Percentiles rank a stretch among this genome's conserved stretches.
Evolutionary conservation across 1,284 basidiomycete species (phyloP).

Genomic region (Pseudozyma flocculosa): DNA sequence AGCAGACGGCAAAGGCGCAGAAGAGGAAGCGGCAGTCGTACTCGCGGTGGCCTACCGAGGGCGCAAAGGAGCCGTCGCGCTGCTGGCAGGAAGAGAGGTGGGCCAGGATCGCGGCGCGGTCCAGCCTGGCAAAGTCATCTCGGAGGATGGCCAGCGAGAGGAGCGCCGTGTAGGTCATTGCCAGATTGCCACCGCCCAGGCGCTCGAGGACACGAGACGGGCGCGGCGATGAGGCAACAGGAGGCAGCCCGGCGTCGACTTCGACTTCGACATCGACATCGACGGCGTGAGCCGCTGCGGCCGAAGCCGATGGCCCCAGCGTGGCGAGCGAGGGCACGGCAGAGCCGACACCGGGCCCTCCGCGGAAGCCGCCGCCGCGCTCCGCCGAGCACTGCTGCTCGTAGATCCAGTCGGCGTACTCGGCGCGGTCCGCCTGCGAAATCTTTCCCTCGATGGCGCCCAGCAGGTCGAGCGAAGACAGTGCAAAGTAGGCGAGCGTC

Average conservation of each 20-base stretch:
- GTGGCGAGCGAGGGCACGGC: no score
- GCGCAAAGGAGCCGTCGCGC: constrained; percentile 31
- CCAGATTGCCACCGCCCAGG: constrained; percentile 22
- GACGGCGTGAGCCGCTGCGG: no score
- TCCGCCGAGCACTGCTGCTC: constrained; percentile 67
- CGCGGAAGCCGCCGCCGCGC: constrained; percentile 40
- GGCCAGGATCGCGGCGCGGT: constrained; percentile 16
- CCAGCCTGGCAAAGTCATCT: constrained; percentile 40
- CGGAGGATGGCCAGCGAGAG: constrained; percentile 42
- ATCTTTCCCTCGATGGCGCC: constrained; percentile 15
- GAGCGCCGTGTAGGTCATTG: constrained; percentile 53
- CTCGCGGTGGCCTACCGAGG: constrained; percentile 64
- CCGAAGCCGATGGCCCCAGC: not conserved
- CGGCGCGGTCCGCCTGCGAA: constrained; percentile 10
- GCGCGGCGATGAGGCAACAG: no score
- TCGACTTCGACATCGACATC: no score
- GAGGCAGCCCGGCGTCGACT: not conserved
- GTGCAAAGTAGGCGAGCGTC: constrained; percentile 53
- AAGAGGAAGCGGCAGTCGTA: constrained; percentile 77
- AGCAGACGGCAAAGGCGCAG: constrained; percentile 79
- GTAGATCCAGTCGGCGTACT: constrained; percentile 74
- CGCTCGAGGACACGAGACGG: no score
- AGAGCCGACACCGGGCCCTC: constrained; percentile 8
- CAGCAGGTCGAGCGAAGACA: constrained; percentile 48
- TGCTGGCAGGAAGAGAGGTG: constrained; percentile 35